Base-by-base conservation (phyloP, 2,329 filamentous ascomycete genomes). In the Colletotrichum tofieldiae region DNA sequence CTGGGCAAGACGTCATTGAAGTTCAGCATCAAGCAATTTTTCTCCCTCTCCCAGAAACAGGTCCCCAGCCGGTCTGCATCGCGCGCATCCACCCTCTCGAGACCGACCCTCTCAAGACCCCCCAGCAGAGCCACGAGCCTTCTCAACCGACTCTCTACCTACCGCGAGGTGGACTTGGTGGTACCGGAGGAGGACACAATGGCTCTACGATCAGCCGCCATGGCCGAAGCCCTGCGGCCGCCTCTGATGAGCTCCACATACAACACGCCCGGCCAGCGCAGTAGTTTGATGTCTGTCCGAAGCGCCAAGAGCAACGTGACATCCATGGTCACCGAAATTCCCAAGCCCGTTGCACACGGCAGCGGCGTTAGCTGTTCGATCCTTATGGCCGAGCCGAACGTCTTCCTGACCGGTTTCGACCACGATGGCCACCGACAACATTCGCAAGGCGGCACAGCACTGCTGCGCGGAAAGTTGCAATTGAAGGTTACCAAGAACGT, bases 401-500 rank as follows among this genome's bases (percentile, higher is more conserved):
- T 96, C 32, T 96, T 94, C 77, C 84, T 96, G 43, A 91, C 92
- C 37, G 94, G 94, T 0, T 95, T 96, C 77, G 93, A 95, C 70
- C 92, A 94, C 75, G 88, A 91, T 69, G 90, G 92, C 59, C 87
- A 88, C 76, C 80, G 82, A 9, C 81, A 83, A 8, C 83, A 84
- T 77, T 76, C 80, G 47, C 80, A 78, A 56, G 67, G 94, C 90
- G 71, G 94, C 91, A 96, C 94, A 8, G 93, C 95, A 1, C 92
- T 99, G 79, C 86, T 99, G 18, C 90, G 96, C 67, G 96, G 96
- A 23, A 95, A 92, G 75, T 82, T 99, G 67, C 92, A 94, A 77
- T 81, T 99, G 49, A 92, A 92, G 72, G 89, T 98, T 16, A 92
- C 93, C 56, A 98, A 98, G 80, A 93, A 94, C 75, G 91, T 95